phyloP scores from a whole-genome alignment of 768 basidiomycete species.

The Dioszegia crocea region DNA sequence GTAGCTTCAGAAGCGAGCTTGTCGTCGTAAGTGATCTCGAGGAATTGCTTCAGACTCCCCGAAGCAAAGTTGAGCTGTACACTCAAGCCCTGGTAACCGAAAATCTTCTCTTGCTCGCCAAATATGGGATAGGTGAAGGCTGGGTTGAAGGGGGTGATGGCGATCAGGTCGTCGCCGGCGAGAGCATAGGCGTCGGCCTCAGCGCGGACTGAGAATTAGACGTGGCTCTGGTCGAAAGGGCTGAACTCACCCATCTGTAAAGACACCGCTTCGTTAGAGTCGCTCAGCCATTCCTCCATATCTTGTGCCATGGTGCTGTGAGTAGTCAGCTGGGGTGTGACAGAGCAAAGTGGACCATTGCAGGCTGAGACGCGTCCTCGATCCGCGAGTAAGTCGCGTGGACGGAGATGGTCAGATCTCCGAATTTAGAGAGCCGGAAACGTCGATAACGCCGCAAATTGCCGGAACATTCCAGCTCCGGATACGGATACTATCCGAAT shows the following conservation, averaged over 20 bases:
- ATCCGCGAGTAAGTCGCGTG: too few species aligned
- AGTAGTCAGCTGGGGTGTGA: background rate
- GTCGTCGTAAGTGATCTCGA: constrained; percentile 64
- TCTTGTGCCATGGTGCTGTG: constrained; percentile 26
- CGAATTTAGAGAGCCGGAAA: too few species aligned
- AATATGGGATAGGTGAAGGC: constrained; percentile 95
- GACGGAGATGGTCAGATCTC: too few species aligned
- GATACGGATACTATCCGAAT: too few species aligned
- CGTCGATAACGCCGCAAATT: too few species aligned
- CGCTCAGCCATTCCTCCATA: constrained; percentile 65
- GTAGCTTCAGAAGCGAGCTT: constrained; percentile 58
- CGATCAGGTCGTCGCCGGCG: constrained; percentile 58
- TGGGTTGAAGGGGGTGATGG: constrained; percentile 66
- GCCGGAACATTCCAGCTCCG: too few species aligned
- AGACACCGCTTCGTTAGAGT: constrained; percentile 71
- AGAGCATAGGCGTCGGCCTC: constrained; percentile 61
- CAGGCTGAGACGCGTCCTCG: too few species aligned
- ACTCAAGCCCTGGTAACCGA: constrained; percentile 78
- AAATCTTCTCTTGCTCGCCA: constrained; percentile 93
- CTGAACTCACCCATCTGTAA: constrained; percentile 65
- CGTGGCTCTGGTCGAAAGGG: background rate
- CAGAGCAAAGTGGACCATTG: too few species aligned
- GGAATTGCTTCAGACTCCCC: constrained; percentile 73
- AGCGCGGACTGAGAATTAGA: constrained; percentile 60
- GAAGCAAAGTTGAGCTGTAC: constrained; percentile 85